Percentiles rank a stretch among this genome's conserved stretches.
These are phyloP conservation scores for Saccharomyces eubayanus DNA, from an alignment of 805 yeast genomes.

Conservation along the genomic window DNA sequence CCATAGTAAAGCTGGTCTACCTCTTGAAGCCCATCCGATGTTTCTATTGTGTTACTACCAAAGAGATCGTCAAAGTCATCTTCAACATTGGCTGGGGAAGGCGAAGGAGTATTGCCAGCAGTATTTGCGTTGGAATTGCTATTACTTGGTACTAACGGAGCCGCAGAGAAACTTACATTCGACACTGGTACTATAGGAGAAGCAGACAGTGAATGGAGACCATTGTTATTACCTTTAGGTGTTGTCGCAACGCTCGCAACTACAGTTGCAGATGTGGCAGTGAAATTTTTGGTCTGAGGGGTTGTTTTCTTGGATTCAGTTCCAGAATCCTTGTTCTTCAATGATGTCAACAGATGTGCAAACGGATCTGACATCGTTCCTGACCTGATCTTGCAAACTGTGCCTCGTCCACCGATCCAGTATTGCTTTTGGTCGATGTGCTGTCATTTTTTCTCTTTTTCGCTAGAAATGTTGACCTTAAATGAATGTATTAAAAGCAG, in stretches of 20 bases:
- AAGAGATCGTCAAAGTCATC: conserved; percentile 20
- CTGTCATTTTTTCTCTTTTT: not conserved
- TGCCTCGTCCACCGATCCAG: not conserved
- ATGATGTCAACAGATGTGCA: conserved; percentile 35
- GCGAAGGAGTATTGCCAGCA: not conserved
- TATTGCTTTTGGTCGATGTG: not conserved
- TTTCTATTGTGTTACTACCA: conserved; percentile 3
- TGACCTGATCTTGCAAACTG: not conserved
- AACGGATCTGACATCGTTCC: conserved; percentile 32
- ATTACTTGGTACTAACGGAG: not conserved
- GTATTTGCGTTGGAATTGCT: not conserved
- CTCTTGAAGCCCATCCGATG: not conserved
- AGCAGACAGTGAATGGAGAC: not conserved
- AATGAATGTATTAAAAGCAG: conserved; percentile 3
- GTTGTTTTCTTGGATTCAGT: not conserved
- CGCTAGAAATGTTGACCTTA: conserved; percentile 1
- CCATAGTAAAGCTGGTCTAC: not conserved
- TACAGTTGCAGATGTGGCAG: not conserved
- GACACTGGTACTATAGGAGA: not conserved
- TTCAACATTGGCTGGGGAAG: not conserved
- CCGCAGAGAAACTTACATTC: not conserved
- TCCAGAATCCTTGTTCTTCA: conserved; percentile 9
- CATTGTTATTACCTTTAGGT: not conserved
- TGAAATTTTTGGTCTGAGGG: not conserved
- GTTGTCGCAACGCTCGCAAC: not conserved